Evolutionary conservation across 2,329 filamentous ascomycete genomes (phyloP).

Genomic region (Talaromyces sp.): DNA sequence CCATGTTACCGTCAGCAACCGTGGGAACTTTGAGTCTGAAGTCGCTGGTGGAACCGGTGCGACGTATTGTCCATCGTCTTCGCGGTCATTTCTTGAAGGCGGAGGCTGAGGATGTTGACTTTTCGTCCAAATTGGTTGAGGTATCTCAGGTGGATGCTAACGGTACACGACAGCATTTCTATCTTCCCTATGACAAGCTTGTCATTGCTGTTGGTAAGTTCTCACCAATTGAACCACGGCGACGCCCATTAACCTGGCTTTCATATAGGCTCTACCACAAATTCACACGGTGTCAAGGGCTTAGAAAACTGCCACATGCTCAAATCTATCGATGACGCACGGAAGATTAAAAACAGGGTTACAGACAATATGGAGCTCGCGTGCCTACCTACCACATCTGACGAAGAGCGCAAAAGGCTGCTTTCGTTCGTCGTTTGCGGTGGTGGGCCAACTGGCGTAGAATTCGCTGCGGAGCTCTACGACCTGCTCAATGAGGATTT

Average conservation of each 20-base stretch:
- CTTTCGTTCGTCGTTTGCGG: conserved; percentile 96
- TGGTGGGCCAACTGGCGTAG: conserved; percentile 91
- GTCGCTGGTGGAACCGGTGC: conserved; percentile 87
- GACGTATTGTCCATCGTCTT: conserved; percentile 73
- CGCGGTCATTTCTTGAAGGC: conserved; percentile 88
- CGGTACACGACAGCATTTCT: conserved; percentile 77
- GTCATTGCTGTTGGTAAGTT: conserved; percentile 73
- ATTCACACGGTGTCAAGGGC: conserved; percentile 92
- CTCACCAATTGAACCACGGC: neutral
- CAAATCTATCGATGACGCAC: conserved; percentile 90
- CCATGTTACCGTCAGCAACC: conserved; percentile 94
- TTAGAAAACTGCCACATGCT: conserved; percentile 91
- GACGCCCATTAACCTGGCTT: conserved; percentile 7
- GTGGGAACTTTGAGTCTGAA: conserved; percentile 90
- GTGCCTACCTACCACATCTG: conserved; percentile 84
- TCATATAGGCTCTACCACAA: conserved; percentile 69
- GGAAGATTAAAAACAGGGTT: conserved; percentile 81
- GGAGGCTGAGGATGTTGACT: conserved; percentile 82
- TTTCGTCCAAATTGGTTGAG: conserved; percentile 86
- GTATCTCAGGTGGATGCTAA: conserved; percentile 67
- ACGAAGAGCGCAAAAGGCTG: conserved; percentile 80
- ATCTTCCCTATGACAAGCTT: conserved; percentile 95
- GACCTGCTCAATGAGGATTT: conserved; percentile 96
- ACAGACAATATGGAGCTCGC: conserved; percentile 86
- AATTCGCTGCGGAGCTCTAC: conserved; percentile 94